Base-by-base conservation (phyloP, 495 filamentous ascomycete species). In the Terfezia claveryi region DNA sequence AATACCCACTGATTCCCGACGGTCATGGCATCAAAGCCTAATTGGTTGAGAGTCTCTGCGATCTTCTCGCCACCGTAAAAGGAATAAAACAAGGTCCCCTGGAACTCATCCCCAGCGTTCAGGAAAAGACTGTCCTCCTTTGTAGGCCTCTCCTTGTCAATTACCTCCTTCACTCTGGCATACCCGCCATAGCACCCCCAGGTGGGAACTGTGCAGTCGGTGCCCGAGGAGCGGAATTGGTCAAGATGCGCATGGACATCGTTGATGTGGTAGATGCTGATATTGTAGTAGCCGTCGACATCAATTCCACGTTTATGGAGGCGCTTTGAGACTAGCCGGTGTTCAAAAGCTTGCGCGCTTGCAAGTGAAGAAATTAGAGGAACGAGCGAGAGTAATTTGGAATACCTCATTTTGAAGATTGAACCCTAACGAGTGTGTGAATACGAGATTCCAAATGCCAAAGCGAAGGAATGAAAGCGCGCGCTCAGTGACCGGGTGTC, bases 251-350 rank as follows among this genome's bases (percentile, higher is more conserved):
- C 72, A 57, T 80, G 76, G 0, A 80, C 76, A 59, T 79, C 76
- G 61, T 80, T 80, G 65, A 79, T 67, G 61, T 79, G 76, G 61
- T 77, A 80, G 64, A 79, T 75, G 23, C 74, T 76, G 50, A 78
- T 74, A 56, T 77, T 77, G 63, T 73, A 77, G 58, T 77, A 71
- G 50, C 72, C 72, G 2, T 68, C 59, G 9, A 61, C 60, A 56
- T 76, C 73, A 51, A 75, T 64, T 55, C 74, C 75, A 36, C 74
- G 71, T 63, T 73, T 77, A 50, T 63, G 61, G 20, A 74, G 57
- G 16, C 58, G 58, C 23, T 51, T 52, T 8, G 60, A 62, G 46
- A 61, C 38, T 12, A 62, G 60, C 5, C 50, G 5, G 23, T 51
- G 6, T 27, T 51, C 50, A 16, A 51, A 12, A 11, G 27, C 27